Evolutionary conservation across 192 early-diverging fungal genomes (phyloP).

Genomic region (Thoreauomyces humboldtii): DNA sequence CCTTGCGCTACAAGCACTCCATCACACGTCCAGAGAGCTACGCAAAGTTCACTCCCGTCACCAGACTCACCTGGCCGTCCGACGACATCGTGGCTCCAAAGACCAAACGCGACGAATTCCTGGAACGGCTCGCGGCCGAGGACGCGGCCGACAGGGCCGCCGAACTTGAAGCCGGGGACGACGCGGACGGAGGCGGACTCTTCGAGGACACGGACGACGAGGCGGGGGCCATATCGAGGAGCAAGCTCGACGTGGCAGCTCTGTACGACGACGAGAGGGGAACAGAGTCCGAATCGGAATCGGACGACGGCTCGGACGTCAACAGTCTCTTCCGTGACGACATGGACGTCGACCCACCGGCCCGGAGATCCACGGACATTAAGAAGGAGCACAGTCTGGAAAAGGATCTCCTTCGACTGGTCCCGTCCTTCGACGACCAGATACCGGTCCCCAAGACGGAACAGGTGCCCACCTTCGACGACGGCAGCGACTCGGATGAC

Average conservation of each 20-base stretch:
- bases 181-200: background rate
- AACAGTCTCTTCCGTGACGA: background rate
- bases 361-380: too few species aligned
- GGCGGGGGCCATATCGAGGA: background rate
- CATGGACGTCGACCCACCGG: slow-evolving; percentile 18
- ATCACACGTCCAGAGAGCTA: slow-evolving; percentile 55
- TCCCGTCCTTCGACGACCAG: too few species aligned
- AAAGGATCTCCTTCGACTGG: too few species aligned
- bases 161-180: background rate
- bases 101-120: background rate
- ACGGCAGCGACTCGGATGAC: background rate
- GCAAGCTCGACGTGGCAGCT: slow-evolving; percentile 1
- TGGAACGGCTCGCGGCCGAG: background rate
- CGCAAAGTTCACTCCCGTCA: slow-evolving; percentile 24
- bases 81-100: slow-evolving; percentile 15
- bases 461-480: background rate
- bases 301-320: background rate
- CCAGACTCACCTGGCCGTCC: slow-evolving; percentile 19
- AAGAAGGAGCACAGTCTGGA: too few species aligned
- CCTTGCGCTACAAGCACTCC: slow-evolving; percentile 63
- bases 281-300: slow-evolving; percentile 3
- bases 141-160: slow-evolving; percentile 6
- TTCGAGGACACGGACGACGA: slow-evolving; percentile 18
- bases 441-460: background rate
- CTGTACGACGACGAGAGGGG: slow-evolving; percentile 1